These are phyloP conservation scores for Kondoa subrosea DNA, from an alignment of 768 basidiomycete genomes.

Conservation along the genomic window DNA sequence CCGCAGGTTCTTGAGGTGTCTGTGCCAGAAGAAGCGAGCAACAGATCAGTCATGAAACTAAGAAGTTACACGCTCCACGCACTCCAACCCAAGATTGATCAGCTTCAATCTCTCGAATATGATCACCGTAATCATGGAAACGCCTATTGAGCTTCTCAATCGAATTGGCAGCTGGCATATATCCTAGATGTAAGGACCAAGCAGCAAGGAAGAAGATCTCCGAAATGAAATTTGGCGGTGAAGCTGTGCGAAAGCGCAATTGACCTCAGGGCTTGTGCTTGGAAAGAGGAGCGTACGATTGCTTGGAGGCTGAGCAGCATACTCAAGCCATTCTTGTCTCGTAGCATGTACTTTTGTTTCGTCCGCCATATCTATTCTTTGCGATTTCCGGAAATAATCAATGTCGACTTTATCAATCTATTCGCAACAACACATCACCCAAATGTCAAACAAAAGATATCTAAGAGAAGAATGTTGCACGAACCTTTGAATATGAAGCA, in stretches of 20 bases:
- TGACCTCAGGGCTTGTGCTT: not conserved
- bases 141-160: slow-evolving; percentile 40
- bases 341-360: slow-evolving; percentile 90
- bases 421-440: not conserved
- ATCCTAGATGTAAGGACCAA: slow-evolving; percentile 76
- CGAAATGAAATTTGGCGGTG: slow-evolving; percentile 77
- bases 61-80: slow-evolving; percentile 26
- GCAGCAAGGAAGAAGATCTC: slow-evolving; percentile 80
- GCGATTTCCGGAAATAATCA: slow-evolving; percentile 55
- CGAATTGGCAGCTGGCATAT: slow-evolving; percentile 59
- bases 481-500: slow-evolving; percentile 66
- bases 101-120: slow-evolving; percentile 56
- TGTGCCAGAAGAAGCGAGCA: too few species aligned
- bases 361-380: slow-evolving; percentile 58
- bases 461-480: slow-evolving; percentile 6
- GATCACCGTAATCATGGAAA: slow-evolving; percentile 46
- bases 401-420: slow-evolving; percentile 85
- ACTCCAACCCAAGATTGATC: slow-evolving; percentile 69
- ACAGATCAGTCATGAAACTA: slow-evolving; percentile 9
- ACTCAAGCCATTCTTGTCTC: slow-evolving; percentile 62
- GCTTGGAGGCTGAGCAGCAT: slow-evolving; percentile 34
- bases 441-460: too few species aligned
- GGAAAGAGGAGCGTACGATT: not conserved
- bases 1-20: slow-evolving; percentile 57
- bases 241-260: slow-evolving; percentile 29